Evolutionary conservation across 2,329 filamentous ascomycete species (phyloP), one percentile per base, ranked within the genome.

Genomic region (Alternaria triticina): DNA sequence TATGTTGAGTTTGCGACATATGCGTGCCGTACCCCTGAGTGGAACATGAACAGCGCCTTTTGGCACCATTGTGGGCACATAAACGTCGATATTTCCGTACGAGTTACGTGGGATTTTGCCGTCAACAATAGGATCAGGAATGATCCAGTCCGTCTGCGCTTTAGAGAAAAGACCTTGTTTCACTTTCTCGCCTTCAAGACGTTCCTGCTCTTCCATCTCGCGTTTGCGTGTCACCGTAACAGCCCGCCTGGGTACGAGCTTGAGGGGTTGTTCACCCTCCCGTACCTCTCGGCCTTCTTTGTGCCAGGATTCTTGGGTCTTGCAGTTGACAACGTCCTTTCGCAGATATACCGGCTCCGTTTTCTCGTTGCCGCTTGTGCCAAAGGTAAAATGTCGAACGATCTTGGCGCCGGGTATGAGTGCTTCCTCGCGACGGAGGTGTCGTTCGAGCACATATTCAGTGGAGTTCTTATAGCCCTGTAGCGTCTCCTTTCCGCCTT

Each of bases 41-140:
- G 93, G 93, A 2, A 98, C 86, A 77, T 99, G 96, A 0, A 91
- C 87, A 3, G 94, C 94, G 0, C 96, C 95, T 44, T 82, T 81
- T 0, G 96, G 96, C 25, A 96, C 90, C 96, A 99, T 98, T 66
- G 93, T 94, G 43, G 93, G 91, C 0, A 92, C 94, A 77, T 97
- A 99, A 58, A 97, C 88, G 77, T 99, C 96, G 65, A 99, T 98
- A 70, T 99, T 99, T 9, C 95, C 95, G 72, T 95, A 99, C 36
- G 90, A 89, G 72, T 99, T 99, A 79, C 96, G 96, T 0, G 96
- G 96, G 64, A 98, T 97, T 13, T 91, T 81, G 1, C 95, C 95
- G 72, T 97, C 87, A 64, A 88, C 80, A 59, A 97, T 97, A 0
- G 94, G 94, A 2, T 90, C 88, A 1, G 95, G 95, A 59, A 97